phyloP scores from a whole-genome alignment of 2,329 filamentous ascomycete species.

The Pezicula rhizophila region DNA sequence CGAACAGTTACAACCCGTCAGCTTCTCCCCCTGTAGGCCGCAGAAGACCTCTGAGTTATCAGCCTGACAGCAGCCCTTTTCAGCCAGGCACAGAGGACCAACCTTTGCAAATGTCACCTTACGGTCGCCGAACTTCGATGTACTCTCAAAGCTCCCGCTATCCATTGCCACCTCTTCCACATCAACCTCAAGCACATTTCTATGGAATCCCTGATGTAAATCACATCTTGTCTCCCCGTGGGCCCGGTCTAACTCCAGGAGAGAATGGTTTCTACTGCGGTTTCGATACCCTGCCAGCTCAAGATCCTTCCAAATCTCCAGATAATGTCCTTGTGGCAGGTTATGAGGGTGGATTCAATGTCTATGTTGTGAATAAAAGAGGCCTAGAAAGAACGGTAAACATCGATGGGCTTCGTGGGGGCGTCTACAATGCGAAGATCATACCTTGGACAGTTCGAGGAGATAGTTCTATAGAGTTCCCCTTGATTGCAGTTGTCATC shows the following conservation, averaged over 20 bases:
- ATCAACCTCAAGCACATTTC: conserved; percentile 72
- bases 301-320: conserved; percentile 23
- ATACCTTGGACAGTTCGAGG: conserved; percentile 59
- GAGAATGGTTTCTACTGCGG: conserved; percentile 72
- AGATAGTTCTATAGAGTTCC: conserved; percentile 52
- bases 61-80: conserved; percentile 28
- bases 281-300: conserved; percentile 61
- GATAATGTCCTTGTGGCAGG: conserved; percentile 71
- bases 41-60: conserved; percentile 48
- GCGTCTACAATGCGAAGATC: conserved; percentile 76
- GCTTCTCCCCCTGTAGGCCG: conserved; percentile 29
- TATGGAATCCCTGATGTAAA: conserved; percentile 71
- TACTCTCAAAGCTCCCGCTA: conserved; percentile 44
- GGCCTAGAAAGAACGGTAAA: conserved; percentile 64
- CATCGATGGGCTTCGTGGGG: conserved; percentile 71
- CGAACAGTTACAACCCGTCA: conserved; percentile 19
- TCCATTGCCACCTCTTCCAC: conserved; percentile 60
- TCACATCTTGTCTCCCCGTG: conserved; percentile 42
- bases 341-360: conserved; percentile 72
- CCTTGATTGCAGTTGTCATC: conserved; percentile 72
- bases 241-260: conserved; percentile 53
- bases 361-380: conserved; percentile 67
- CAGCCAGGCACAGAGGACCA: conserved; percentile 39
- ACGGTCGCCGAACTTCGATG: conserved; percentile 43
- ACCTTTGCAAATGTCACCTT: conserved; percentile 36